Percentiles rank a stretch among this genome's conserved stretches.
Conservation (phyloP, 108 stramenopile species). For the Fragilariopsis cylindrus region DNA sequence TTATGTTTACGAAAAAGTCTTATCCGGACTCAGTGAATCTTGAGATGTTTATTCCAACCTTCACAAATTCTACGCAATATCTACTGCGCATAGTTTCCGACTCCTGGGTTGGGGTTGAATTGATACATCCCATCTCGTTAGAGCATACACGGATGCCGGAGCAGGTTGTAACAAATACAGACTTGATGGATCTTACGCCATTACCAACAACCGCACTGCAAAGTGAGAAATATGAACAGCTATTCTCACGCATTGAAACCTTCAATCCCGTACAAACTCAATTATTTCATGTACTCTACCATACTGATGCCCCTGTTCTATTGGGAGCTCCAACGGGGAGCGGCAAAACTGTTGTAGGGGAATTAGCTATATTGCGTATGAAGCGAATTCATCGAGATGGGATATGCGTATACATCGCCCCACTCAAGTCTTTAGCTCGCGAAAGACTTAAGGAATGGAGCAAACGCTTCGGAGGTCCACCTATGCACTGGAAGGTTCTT, state of each 20-base stretch:
- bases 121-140: conserved; percentile 82
- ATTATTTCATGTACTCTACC: conserved; percentile 88
- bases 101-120: conserved; percentile 94
- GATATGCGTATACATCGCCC: conserved; percentile 98
- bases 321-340: conserved; percentile 97
- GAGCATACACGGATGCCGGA: conserved; percentile 79
- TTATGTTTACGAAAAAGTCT: conserved; percentile 65
- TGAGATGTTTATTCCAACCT: conserved; percentile 90
- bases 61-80: conserved; percentile 90
- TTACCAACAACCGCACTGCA: conserved; percentile 89
- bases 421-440: conserved; percentile 95
- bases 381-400: conserved; percentile 62
- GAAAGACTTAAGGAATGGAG: conserved; percentile 97
- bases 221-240: conserved; percentile 74
- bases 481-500: conserved; percentile 88
- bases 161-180: conserved; percentile 73
- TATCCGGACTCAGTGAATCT: conserved; percentile 72
- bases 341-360: conserved; percentile 37
- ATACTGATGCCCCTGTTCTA: conserved; percentile 89
- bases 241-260: conserved; percentile 88
- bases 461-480: conserved; percentile 69
- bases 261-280: conserved; percentile 98
- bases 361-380: conserved; percentile 80
- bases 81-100: conserved; percentile 87
- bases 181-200: conserved; percentile 90